Percentiles rank a stretch among this genome's conserved stretches.
These are phyloP conservation scores for Sclerotinia borealis DNA, from an alignment of 2,329 filamentous ascomycete species.

Conservation along the genomic window DNA sequence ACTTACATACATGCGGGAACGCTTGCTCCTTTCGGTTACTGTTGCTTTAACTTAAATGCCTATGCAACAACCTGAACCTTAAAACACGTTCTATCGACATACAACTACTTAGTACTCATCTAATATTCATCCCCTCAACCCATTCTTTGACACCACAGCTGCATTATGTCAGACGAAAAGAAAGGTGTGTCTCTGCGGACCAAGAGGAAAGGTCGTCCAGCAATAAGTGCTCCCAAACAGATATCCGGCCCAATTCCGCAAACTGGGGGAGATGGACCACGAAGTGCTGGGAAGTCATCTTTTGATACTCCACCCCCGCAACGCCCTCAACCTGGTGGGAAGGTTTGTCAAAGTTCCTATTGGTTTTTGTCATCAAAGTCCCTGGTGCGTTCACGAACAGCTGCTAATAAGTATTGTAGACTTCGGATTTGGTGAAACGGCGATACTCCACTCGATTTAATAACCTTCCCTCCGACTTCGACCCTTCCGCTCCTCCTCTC, in stretches of 20 bases:
- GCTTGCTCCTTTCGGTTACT: constrained; percentile 7
- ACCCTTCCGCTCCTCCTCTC: constrained; percentile 59
- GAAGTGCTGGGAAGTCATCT: constrained; percentile 32
- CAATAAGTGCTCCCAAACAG: constrained; percentile 56
- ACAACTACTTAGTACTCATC: not conserved
- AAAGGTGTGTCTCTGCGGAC: constrained; percentile 56
- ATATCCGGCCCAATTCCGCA: constrained; percentile 56
- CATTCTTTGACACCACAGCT: not conserved
- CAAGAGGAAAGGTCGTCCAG: constrained; percentile 55
- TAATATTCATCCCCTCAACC: not conserved
- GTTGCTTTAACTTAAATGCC: not conserved
- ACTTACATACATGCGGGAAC: not conserved
- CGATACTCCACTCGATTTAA: constrained; percentile 93
- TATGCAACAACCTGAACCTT: not conserved
- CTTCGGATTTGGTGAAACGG: constrained; percentile 82
- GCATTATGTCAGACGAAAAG: constrained; percentile 52
- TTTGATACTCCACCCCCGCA: constrained; percentile 38
- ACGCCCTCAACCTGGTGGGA: constrained; percentile 49
- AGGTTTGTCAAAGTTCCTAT: constrained; percentile 38
- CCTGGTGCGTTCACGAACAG: not conserved
- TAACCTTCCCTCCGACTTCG: constrained; percentile 63
- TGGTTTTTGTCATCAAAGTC: not conserved
- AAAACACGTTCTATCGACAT: not conserved
- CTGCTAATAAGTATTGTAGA: constrained; percentile 34
- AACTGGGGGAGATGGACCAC: constrained; percentile 39